Percentiles rank a stretch among this genome's conserved stretches.
These are phyloP conservation scores for Cyclotella cryptica DNA, from an alignment of 108 stramenopile species.

Conservation along the genomic window DNA sequence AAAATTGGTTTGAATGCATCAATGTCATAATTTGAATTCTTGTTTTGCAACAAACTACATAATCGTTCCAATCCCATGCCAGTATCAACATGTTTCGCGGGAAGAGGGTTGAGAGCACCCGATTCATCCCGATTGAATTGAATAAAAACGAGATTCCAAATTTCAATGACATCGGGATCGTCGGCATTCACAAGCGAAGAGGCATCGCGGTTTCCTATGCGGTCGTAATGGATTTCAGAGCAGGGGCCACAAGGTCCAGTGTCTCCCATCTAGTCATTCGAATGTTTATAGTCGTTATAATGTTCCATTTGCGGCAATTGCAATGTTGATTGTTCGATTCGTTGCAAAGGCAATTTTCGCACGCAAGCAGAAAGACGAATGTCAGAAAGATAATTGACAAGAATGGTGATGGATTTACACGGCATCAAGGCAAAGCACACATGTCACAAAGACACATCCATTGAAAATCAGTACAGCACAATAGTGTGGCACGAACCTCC, in stretches of 20 bases:
- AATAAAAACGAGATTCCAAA: constrained; percentile 99
- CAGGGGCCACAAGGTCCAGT: constrained; percentile 98
- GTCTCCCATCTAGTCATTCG: constrained; percentile 81
- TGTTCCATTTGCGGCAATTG: too few species aligned
- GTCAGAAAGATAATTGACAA: too few species aligned
- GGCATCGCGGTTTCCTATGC: constrained; percentile 93
- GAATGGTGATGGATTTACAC: too few species aligned
- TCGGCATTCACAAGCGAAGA: constrained; percentile 94
- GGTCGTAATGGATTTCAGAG: constrained; percentile 97
- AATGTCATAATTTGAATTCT: constrained; percentile 95
- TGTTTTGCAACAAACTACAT: constrained; percentile 90
- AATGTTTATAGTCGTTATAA: background rate
- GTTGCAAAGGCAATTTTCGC: background rate
- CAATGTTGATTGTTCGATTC: too few species aligned
- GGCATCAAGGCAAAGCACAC: too few species aligned
- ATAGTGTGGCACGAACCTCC: constrained; percentile 76
- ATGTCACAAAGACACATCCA: background rate
- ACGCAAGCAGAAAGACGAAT: too few species aligned
- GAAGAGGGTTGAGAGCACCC: constrained; percentile 71
- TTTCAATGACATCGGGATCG: constrained; percentile 94
- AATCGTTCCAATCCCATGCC: constrained; percentile 99
- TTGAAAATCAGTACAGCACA: background rate
- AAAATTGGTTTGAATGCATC: constrained; percentile 93
- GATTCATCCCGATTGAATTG: constrained; percentile 92
- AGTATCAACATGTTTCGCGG: constrained; percentile 96